phyloP scores from a whole-genome alignment of 805 yeast genomes.

The Starmerella stigmatis region DNA sequence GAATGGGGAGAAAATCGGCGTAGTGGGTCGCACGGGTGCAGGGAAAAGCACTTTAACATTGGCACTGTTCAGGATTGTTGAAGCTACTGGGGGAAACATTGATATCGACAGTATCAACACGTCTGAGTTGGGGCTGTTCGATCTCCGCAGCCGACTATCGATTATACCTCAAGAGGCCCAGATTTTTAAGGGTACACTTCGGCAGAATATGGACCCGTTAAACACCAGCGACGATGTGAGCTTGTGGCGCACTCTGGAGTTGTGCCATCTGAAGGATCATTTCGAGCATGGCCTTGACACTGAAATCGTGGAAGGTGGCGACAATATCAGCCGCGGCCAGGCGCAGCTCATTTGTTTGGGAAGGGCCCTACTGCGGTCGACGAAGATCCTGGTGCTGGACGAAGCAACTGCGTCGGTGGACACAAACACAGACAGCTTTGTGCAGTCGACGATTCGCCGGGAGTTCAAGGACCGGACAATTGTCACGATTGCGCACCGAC shows the following conservation, averaged over 20 bases:
- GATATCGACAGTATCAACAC: slow-evolving; percentile 50
- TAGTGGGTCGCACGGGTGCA: slow-evolving; percentile 95
- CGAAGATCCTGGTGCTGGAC: slow-evolving; percentile 59
- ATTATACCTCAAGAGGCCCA: slow-evolving; percentile 75
- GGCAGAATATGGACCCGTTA: slow-evolving; percentile 61
- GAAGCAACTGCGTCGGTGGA: slow-evolving; percentile 62
- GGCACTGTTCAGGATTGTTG: slow-evolving; percentile 58
- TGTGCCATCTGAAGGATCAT: slow-evolving; percentile 44
- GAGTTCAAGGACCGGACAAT: slow-evolving; percentile 62
- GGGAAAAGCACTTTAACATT: slow-evolving; percentile 90
- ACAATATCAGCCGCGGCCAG: slow-evolving; percentile 72
- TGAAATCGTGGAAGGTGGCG: slow-evolving; percentile 56
- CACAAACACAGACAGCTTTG: slow-evolving; percentile 63
- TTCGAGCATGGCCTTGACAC: slow-evolving; percentile 39
- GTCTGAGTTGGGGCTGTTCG: slow-evolving; percentile 43
- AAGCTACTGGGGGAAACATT: slow-evolving; percentile 45
- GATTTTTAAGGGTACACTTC: slow-evolving; percentile 52
- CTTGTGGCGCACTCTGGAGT: slow-evolving; percentile 49
- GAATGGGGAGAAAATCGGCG: slow-evolving; percentile 70
- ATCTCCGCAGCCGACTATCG: slow-evolving; percentile 48
- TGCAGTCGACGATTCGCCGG: slow-evolving; percentile 52
- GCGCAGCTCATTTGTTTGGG: slow-evolving; percentile 70
- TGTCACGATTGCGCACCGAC: slow-evolving; percentile 71
- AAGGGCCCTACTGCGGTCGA: slow-evolving; percentile 56
- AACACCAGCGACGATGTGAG: slow-evolving; percentile 40